Evolutionary conservation across 495 filamentous ascomycete species (phyloP), one percentile per base, ranked within the genome.

Genomic region (Neurospora terricola): DNA sequence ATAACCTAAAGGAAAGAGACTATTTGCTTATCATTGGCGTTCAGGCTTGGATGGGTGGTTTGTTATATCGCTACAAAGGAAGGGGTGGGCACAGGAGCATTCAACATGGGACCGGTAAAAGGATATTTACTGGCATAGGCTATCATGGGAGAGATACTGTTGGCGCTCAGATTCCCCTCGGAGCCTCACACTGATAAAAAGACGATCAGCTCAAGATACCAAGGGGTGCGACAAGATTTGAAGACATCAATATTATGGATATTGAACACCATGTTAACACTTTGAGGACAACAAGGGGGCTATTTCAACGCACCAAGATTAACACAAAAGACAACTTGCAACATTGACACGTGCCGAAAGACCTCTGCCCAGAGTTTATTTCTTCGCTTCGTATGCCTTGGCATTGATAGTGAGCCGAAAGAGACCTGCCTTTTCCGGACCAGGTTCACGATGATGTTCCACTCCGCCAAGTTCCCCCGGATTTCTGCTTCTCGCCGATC

Each of bases 41-140:
- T 66, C 14, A 66, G 14, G 54, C 3, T 34, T 27, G 27, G 54
- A 14, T 2, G 23, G 54, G 7, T 66, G 27, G 54, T 10, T 66
- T 14, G 5, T 34, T 8, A 8, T 16, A 16, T 16, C 14, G 54
- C 6, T 34, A 66, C 3, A 66, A 16, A 6, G 54, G 14, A 66
- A 66, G 2, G 54, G 0, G 7, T 4, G 14, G n/a, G 54, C 16
- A 73, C 23, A 16, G 69, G 43, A 72, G 76, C 76, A 81, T 81
- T 81, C 79, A 81, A 80, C 78, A 80, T 80, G 76, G 72, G 75
- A 48, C 40, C 40, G 36, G 59, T 59, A 39, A 39, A 68, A 12
- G 72, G 54, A 21, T 38, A 72, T 66, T 66, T 27, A 3, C 45
- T n/a, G 48, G 71, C 72, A 68, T 66, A 27, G 38, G 38, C 38